Evolutionary conservation across 164 flowering plant genomes (phyloP).

Genomic region (Buxus sempervirens): DNA sequence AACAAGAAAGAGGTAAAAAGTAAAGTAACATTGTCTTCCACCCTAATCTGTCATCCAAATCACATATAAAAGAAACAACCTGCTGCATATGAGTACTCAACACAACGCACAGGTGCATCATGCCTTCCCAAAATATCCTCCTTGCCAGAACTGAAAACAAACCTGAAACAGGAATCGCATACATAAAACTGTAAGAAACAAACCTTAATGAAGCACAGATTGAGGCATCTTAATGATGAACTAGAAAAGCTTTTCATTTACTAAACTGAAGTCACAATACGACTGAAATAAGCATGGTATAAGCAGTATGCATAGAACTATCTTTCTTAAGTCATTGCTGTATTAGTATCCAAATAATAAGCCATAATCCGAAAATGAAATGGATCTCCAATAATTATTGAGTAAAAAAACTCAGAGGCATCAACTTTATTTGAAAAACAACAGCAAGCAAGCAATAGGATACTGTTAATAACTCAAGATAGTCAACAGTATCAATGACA

Average conservation of each 20-base stretch:
- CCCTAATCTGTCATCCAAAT: neutral
- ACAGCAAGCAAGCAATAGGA: neutral
- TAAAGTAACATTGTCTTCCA: neutral
- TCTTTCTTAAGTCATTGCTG: neutral
- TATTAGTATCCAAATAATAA: neutral
- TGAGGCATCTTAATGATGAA: neutral
- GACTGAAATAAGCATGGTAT: neutral
- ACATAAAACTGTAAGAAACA: neutral
- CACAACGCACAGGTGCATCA: conserved; percentile 92
- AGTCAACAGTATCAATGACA: neutral
- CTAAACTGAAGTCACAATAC: neutral
- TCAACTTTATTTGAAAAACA: neutral
- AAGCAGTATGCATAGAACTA: neutral
- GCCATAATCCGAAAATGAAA: neutral
- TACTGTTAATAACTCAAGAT: neutral
- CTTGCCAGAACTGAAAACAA: conserved; percentile 68
- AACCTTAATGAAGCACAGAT: conserved; percentile 4
- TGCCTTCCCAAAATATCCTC: conserved; percentile 90
- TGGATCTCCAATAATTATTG: neutral
- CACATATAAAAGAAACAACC: conserved; percentile 37
- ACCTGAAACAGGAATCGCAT: conserved; percentile 44
- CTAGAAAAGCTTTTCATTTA: neutral
- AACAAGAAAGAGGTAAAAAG: neutral
- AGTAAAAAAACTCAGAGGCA: neutral
- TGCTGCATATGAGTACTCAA: conserved; percentile 92